A percentile compares a stretch with the other conserved stretches of the same genome.
Conservation (phyloP, 495 filamentous ascomycete species). For the Podospora tetraspora region DNA sequence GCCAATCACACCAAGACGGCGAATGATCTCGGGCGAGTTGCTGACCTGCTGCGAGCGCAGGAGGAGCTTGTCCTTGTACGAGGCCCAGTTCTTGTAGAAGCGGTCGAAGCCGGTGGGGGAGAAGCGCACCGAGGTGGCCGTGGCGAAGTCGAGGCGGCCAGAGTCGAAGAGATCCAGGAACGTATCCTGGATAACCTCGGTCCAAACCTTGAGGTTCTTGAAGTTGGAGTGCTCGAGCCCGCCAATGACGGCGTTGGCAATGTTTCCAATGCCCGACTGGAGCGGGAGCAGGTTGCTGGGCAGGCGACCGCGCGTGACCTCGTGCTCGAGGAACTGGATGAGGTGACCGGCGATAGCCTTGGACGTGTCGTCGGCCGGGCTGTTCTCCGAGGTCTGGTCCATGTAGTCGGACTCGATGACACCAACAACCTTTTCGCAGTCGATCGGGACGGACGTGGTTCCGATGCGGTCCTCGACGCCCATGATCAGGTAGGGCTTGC, state of each 20-base stretch:
- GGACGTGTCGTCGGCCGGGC: slow-evolving; percentile 67
- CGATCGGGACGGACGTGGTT: slow-evolving; percentile 76
- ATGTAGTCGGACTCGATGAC: slow-evolving; percentile 80
- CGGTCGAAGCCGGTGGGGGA: slow-evolving; percentile 87
- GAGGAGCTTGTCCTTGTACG: slow-evolving; percentile 76
- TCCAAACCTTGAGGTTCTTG: slow-evolving; percentile 86
- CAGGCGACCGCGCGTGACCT: slow-evolving; percentile 70
- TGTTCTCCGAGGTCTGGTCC: slow-evolving; percentile 73
- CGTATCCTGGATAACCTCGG: slow-evolving; percentile 87
- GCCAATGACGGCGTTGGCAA: slow-evolving; percentile 88
- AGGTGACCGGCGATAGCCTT: slow-evolving; percentile 71
- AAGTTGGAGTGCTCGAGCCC: slow-evolving; percentile 81
- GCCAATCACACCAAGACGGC: slow-evolving; percentile 79
- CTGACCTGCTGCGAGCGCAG: slow-evolving; percentile 82
- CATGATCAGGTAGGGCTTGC: slow-evolving; percentile 87
- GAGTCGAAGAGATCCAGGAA: slow-evolving; percentile 94
- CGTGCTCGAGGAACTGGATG: slow-evolving; percentile 80
- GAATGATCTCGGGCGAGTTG: slow-evolving; percentile 94
- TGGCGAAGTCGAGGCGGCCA: slow-evolving; percentile 85
- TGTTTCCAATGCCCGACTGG: slow-evolving; percentile 89
- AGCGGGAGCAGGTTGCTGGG: slow-evolving; percentile 75
- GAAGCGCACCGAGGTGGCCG: slow-evolving; percentile 86
- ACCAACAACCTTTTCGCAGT: slow-evolving; percentile 81
- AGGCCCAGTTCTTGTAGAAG: slow-evolving; percentile 83
- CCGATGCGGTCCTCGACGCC: slow-evolving; percentile 74